Base-by-base conservation (phyloP, 148 eudicot genomes). In the Gaultheria prostrata region DNA sequence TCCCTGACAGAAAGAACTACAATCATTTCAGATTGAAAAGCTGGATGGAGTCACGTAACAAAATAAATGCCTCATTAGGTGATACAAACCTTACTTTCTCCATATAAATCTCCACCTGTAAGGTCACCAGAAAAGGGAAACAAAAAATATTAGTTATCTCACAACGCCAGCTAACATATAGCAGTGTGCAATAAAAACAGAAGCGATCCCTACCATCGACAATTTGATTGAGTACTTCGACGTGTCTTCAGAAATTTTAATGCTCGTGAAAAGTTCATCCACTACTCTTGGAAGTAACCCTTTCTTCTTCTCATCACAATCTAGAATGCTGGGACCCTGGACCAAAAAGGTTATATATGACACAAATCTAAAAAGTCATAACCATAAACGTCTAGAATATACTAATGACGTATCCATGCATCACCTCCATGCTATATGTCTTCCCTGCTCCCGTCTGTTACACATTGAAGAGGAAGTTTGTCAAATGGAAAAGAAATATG, bases 361-460 rank as follows among this genome's bases (percentile, higher is more conserved):
- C 83, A 84, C 46, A 76, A 35, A 75, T 32, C 46, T 56, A 32
- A 53, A n/a, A n/a, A 54, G 56, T 71, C 43, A 33, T 26, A 21
- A 48, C 43, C 11, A 70, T 45, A 6, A 10, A 48, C 9, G 15
- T 80, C 48, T 24, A 21, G 39, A 84, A 24, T 11, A 79, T 26
- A 46, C 13, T 32, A 33, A 24, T 75, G 45, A 54, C 3, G 30
- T 15, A 65, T 77, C 83, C 57, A 30, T 54, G 48, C 51, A 83
- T 87, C 90, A 95, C 98, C 98, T 95, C 98, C 97, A 95, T 92
- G 86, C 90, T 94, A 86, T 95, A 93, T 13, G 98, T 95, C 92
- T 95, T 95, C 82, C 98, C 98, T 3, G 98, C 98, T 90, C 98
- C 98, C 75, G 98, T 95, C 98, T 95, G 94, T 78, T 8, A 82